phyloP scores from a whole-genome alignment of 306 rosid species.

The Ceratonia siliqua region DNA sequence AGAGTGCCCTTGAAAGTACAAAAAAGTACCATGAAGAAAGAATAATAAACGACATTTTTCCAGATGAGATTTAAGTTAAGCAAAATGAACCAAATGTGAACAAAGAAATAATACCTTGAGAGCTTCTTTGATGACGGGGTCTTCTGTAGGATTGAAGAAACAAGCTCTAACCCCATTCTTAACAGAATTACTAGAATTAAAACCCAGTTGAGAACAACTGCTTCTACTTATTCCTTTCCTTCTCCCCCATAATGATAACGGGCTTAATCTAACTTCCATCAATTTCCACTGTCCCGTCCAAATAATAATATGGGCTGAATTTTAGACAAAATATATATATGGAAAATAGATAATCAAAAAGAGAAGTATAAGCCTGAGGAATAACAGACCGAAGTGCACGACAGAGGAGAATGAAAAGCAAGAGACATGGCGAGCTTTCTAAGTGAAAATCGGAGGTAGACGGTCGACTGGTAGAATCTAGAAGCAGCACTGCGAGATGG shows the following conservation, averaged over 20 bases:
- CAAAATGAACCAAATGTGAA: neutral
- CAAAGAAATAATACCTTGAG: conserved; percentile 56
- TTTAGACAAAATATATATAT: neutral
- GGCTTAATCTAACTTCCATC: conserved; percentile 32
- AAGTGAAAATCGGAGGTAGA: neutral
- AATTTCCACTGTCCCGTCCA: conserved; percentile 42
- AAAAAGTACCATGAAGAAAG: neutral
- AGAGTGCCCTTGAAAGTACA: neutral
- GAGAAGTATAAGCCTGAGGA: neutral
- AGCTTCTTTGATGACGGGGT: conserved; percentile 69
- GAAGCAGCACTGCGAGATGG: too few relatives aligned
- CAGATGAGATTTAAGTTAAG: neutral
- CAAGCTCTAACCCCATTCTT: conserved; percentile 47
- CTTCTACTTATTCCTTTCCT: conserved; percentile 15
- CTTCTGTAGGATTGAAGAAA: conserved; percentile 69
- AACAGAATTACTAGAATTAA: neutral
- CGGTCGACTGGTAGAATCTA: neutral
- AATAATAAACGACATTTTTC: neutral
- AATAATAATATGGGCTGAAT: neutral
- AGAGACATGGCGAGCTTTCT: conserved; percentile 27
- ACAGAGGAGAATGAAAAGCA: conserved; percentile 24
- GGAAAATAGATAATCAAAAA: neutral
- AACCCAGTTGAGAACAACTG: conserved; percentile 11
- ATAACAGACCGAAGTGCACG: conserved; percentile 23
- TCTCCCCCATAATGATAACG: neutral